Conservation (phyloP, 495 filamentous ascomycete genomes). For the Neurospora sp. region DNA sequence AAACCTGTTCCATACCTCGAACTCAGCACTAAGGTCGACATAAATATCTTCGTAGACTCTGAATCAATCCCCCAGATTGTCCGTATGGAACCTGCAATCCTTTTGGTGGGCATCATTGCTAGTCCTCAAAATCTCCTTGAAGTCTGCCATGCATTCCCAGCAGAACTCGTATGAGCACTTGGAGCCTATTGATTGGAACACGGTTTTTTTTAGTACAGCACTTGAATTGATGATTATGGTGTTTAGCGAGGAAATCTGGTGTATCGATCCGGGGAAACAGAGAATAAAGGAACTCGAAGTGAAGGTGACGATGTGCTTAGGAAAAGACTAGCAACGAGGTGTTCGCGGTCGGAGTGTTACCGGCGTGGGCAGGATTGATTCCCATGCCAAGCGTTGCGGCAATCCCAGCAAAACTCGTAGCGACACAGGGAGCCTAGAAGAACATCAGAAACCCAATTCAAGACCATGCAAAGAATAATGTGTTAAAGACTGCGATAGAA, state of each 20-base stretch:
- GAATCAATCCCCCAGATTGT: not conserved
- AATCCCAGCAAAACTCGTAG: slow-evolving; percentile 13
- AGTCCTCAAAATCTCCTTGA: slow-evolving; percentile 2
- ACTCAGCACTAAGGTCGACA: no score
- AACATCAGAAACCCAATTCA: not conserved
- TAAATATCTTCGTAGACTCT: not conserved
- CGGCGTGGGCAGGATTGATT: not conserved
- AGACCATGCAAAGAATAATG: not conserved
- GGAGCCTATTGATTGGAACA: slow-evolving; percentile 2
- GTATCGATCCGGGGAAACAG: not conserved
- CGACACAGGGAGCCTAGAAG: not conserved
- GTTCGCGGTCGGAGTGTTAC: not conserved
- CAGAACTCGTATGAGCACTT: slow-evolving; percentile 14
- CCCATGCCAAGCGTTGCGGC: not conserved
- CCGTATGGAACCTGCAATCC: slow-evolving; percentile 9
- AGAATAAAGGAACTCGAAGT: not conserved
- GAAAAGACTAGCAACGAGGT: not conserved
- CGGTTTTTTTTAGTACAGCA: not conserved
- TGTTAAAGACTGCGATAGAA: not conserved
- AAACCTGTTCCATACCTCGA: no score
- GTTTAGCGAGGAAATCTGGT: not conserved
- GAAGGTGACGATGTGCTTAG: not conserved
- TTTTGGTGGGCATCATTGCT: slow-evolving; percentile 9
- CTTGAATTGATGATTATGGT: not conserved
- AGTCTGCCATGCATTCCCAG: slow-evolving; percentile 16